Percentiles rank a stretch among this genome's conserved stretches.
Evolutionary conservation across 352 stramenopile species (phyloP).

Genomic region (Phytophthora boehmeriae): DNA sequence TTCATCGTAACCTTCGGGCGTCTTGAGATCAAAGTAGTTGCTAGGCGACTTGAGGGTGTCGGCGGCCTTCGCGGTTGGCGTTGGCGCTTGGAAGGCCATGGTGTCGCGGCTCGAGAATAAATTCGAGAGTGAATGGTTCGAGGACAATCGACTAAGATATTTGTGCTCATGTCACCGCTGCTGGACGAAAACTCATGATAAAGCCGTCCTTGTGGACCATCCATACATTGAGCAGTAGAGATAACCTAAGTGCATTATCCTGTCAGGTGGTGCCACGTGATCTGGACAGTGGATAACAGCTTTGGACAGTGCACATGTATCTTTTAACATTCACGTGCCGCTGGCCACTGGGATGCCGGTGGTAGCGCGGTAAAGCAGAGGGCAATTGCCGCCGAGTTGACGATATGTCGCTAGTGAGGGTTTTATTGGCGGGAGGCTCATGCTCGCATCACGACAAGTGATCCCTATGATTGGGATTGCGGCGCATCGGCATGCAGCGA

Average conservation of each 20-base stretch:
- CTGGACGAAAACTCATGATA: no score
- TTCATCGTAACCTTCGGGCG: constrained; percentile 9
- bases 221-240: not conserved
- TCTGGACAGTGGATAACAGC: not conserved
- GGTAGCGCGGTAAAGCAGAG: constrained; percentile 3
- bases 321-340: constrained; percentile 12
- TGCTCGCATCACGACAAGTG: no score
- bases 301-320: constrained; percentile 4
- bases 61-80: not conserved
- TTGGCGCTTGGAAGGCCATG: constrained; percentile 25
- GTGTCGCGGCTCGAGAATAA: constrained; percentile 2
- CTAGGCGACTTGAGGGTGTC: constrained; percentile 14
- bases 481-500: not conserved
- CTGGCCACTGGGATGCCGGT: constrained; percentile 7
- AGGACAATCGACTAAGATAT: not conserved
- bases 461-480: not conserved
- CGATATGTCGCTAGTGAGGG: not conserved
- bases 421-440: not conserved
- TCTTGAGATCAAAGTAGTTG: constrained; percentile 25
- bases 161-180: not conserved
- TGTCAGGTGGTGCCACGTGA: not conserved
- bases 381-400: no score
- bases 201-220: no score
- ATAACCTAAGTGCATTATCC: not conserved
- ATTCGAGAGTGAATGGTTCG: constrained; percentile 14